Percentiles rank a stretch among this genome's conserved stretches.
Evolutionary conservation across 352 stramenopile genomes (phyloP).

Genomic region (Phytophthora sojae): DNA sequence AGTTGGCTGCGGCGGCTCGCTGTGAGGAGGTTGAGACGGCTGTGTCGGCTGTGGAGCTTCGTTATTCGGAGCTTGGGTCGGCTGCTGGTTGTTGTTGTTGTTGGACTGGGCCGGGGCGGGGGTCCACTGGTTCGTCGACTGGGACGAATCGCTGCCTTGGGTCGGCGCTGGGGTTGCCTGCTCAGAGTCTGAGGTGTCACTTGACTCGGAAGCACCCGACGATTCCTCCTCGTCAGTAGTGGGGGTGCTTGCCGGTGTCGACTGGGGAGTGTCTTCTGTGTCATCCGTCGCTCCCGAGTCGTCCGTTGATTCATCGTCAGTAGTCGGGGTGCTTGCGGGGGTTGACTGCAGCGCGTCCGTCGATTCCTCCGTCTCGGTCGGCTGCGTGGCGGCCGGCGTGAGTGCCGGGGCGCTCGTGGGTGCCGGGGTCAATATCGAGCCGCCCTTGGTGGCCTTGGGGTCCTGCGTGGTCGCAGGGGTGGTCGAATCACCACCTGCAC

Average conservation of each 20-base stretch:
- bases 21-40: slow-evolving; percentile 8
- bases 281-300: background rate
- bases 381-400: background rate
- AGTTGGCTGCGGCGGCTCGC: slow-evolving; percentile 14
- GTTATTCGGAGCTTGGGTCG: slow-evolving; percentile 5
- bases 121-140: slow-evolving; percentile 9
- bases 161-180: background rate
- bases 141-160: background rate
- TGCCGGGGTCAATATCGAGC: background rate
- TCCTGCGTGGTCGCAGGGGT: slow-evolving; percentile 5
- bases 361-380: background rate
- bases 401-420: background rate
- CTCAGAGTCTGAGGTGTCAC: background rate
- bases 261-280: background rate
- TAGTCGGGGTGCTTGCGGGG: slow-evolving; percentile 5
- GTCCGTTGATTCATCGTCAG: background rate
- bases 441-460: slow-evolving; percentile 16
- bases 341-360: background rate
- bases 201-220: background rate
- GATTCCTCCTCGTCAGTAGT: slow-evolving; percentile 9
- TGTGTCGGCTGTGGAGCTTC: slow-evolving; percentile 7
- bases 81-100: slow-evolving; percentile 5
- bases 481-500: background rate
- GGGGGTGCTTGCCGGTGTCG: slow-evolving; percentile 3
- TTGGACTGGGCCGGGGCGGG: slow-evolving; percentile 9